These are phyloP conservation scores for Pseudogymnoascus sp. DNA, from an alignment of 2,329 filamentous ascomycete species.

Conservation along the genomic window DNA sequence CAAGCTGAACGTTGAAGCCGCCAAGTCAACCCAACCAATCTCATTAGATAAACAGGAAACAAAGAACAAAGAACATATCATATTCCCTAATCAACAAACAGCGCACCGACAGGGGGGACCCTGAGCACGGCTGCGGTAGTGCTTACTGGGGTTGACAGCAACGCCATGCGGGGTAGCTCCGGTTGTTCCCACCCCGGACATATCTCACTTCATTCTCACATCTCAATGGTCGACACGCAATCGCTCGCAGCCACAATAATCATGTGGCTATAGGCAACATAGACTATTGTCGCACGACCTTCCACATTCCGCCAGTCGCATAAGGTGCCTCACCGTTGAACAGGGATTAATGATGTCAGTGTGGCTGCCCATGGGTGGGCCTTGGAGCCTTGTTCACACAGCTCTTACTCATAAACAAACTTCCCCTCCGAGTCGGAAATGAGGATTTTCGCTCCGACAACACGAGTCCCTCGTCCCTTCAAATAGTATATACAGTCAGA, in stretches of 20 bases:
- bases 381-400: not conserved
- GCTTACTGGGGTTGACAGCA: not conserved
- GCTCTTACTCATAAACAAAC: slow-evolving; percentile 3
- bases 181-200: not conserved
- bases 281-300: not conserved
- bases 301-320: not conserved
- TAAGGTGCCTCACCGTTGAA: not conserved
- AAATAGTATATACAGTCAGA: not conserved
- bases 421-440: not conserved
- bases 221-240: not conserved
- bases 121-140: not conserved
- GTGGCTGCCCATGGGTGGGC: not conserved
- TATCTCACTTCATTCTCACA: slow-evolving; percentile 2
- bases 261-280: not conserved
- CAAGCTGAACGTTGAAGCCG: not conserved
- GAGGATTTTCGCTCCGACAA: not conserved
- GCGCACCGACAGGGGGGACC: not conserved
- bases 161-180: slow-evolving; percentile 4
- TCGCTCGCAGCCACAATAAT: not conserved
- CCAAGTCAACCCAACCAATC: not conserved
- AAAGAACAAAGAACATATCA: not conserved
- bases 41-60: not conserved
- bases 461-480: not conserved
- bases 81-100: not conserved
- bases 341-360: slow-evolving; percentile 3